Conservation (phyloP, 192 early-diverging fungal genomes). For the Gigaspora rosea region DNA sequence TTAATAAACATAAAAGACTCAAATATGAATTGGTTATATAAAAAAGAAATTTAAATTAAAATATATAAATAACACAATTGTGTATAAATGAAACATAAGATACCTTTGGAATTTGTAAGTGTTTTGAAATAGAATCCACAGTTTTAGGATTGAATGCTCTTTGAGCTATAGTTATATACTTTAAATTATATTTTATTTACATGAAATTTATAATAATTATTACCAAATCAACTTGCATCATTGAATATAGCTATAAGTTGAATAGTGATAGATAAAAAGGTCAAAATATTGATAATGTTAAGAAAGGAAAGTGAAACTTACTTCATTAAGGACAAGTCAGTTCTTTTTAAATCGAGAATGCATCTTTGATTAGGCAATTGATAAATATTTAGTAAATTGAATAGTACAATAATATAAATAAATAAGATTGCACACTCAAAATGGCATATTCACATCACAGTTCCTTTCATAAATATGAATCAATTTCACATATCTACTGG, state of each 20-base stretch:
- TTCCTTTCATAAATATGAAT: slow-evolving; percentile 51
- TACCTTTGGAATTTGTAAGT: slow-evolving; percentile 39
- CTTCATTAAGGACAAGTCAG: slow-evolving; percentile 54
- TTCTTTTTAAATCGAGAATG: slow-evolving; percentile 46
- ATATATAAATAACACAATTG: too few relatives aligned
- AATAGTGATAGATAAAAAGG: neutral
- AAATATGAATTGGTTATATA: too few relatives aligned
- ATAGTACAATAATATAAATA: too few relatives aligned
- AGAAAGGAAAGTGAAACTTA: neutral
- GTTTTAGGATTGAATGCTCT: slow-evolving; percentile 44
- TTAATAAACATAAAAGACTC: slow-evolving; percentile 48
- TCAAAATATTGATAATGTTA: neutral
- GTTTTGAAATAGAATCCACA: slow-evolving; percentile 44
- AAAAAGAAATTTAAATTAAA: too few relatives aligned
- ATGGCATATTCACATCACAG: slow-evolving; percentile 19
- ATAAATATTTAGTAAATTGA: neutral
- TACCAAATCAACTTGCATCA: slow-evolving; percentile 50
- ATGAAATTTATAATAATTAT: too few relatives aligned
- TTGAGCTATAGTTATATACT: slow-evolving; percentile 39
- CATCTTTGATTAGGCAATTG: neutral
- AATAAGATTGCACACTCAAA: neutral
- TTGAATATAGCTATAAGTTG: slow-evolving; percentile 46
- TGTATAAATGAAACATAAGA: too few relatives aligned
- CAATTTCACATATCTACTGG: slow-evolving; percentile 48
- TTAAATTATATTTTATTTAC: too few relatives aligned